Percentiles rank a stretch among this genome's conserved stretches.
These are phyloP conservation scores for Candida tibetensis DNA, from an alignment of 805 yeast species.

Conservation along the genomic window DNA sequence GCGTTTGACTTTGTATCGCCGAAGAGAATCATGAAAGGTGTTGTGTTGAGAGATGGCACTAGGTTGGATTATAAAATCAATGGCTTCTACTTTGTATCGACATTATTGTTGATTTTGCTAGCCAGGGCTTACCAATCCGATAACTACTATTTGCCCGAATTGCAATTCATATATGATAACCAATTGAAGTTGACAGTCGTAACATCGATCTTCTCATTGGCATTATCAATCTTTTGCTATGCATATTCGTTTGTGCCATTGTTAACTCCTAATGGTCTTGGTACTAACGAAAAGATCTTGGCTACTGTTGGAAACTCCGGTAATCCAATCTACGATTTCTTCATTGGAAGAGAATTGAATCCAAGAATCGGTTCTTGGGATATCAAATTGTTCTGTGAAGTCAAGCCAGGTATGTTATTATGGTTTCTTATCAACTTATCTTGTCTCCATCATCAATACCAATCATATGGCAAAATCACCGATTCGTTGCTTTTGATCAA, in stretches of 20 bases:
- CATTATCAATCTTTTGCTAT: slow-evolving; percentile 65
- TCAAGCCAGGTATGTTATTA: slow-evolving; percentile 88
- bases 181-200: slow-evolving; percentile 62
- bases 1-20: slow-evolving; percentile 63
- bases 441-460: slow-evolving; percentile 78
- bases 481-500: slow-evolving; percentile 74
- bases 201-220: slow-evolving; percentile 60
- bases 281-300: slow-evolving; percentile 64
- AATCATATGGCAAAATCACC: slow-evolving; percentile 52
- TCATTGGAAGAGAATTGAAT: slow-evolving; percentile 92
- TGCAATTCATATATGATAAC: slow-evolving; percentile 70
- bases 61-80: slow-evolving; percentile 73
- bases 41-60: slow-evolving; percentile 72
- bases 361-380: slow-evolving; percentile 87
- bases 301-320: slow-evolving; percentile 88
- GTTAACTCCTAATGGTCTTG: slow-evolving; percentile 45
- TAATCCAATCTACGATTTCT: slow-evolving; percentile 81
- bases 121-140: slow-evolving; percentile 51
- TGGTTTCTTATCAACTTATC: slow-evolving; percentile 81
- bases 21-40: slow-evolving; percentile 63
- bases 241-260: slow-evolving; percentile 64
- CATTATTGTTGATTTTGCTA: slow-evolving; percentile 35
- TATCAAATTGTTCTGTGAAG: slow-evolving; percentile 86
- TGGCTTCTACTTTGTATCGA: slow-evolving; percentile 58
- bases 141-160: slow-evolving; percentile 67